phyloP scores from a whole-genome alignment of 2,329 filamentous ascomycete genomes.

The Coniochaeta hoffmannii region DNA sequence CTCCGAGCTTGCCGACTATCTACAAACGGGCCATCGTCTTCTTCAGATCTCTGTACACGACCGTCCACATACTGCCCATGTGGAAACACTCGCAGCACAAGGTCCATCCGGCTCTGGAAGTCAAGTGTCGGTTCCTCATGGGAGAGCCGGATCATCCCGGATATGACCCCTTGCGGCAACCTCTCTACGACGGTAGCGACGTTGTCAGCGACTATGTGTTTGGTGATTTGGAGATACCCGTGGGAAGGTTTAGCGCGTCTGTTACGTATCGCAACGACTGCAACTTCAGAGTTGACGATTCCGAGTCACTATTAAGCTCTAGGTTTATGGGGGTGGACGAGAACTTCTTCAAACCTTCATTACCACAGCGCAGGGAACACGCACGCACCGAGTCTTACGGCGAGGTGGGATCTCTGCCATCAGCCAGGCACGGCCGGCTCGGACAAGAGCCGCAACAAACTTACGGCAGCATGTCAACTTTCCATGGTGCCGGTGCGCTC shows the following conservation, averaged over 20 bases:
- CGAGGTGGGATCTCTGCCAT: conserved; percentile 70
- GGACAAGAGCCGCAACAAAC: conserved; percentile 63
- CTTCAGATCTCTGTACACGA: conserved; percentile 81
- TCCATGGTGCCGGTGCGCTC: conserved; percentile 70
- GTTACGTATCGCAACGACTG: conserved; percentile 84
- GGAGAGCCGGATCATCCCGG: conserved; percentile 47
- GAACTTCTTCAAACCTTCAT: conserved; percentile 73
- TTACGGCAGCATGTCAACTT: conserved; percentile 85
- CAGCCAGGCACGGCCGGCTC: conserved; percentile 41
- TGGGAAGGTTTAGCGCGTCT: conserved; percentile 73
- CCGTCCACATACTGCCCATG: conserved; percentile 73
- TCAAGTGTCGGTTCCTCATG: conserved; percentile 73
- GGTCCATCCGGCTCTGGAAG: conserved; percentile 57
- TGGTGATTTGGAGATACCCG: conserved; percentile 77
- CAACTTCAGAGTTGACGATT: conserved; percentile 85
- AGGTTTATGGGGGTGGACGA: conserved; percentile 90
- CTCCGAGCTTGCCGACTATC: conserved; percentile 66
- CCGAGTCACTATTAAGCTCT: conserved; percentile 83
- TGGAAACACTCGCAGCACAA: conserved; percentile 80
- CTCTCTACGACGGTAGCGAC: conserved; percentile 58
- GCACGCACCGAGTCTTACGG: conserved; percentile 30
- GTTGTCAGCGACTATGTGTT: conserved; percentile 73
- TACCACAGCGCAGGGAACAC: conserved; percentile 37
- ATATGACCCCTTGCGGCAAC: conserved; percentile 63
- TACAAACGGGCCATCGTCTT: conserved; percentile 98